phyloP scores from a whole-genome alignment of 306 rosid species.

The Begonia peltatifolia region DNA sequence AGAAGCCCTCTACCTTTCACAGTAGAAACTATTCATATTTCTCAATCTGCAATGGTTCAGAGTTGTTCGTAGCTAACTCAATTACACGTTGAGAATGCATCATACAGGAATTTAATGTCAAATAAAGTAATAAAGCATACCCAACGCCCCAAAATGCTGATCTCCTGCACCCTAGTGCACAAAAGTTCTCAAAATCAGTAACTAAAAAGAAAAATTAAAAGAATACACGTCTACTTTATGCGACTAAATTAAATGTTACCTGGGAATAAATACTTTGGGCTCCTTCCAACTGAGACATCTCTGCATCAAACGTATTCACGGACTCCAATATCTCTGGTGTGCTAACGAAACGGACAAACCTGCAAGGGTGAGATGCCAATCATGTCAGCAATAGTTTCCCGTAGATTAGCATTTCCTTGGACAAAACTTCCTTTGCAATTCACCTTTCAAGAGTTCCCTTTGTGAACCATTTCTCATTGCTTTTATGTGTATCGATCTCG shows the following conservation, averaged over 20 bases:
- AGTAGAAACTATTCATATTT: neutral
- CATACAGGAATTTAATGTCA: neutral
- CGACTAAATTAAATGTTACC: constrained; percentile 22
- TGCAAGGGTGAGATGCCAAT: constrained; percentile 11
- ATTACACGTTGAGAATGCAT: neutral
- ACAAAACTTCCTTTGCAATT: neutral
- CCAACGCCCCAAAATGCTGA: constrained; percentile 43
- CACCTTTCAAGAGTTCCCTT: constrained; percentile 95
- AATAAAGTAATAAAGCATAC: constrained; percentile 27
- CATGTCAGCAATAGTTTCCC: neutral
- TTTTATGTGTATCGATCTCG: constrained; percentile 44
- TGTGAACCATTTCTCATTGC: constrained; percentile 73
- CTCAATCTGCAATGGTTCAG: no score
- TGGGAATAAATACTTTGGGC: constrained; percentile 73
- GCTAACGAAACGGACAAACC: constrained; percentile 89
- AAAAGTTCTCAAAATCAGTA: constrained; percentile 16
- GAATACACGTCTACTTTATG: neutral
- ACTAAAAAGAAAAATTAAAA: constrained; percentile 4
- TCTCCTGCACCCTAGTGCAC: constrained; percentile 61
- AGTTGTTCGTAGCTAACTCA: neutral
- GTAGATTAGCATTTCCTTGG: neutral
- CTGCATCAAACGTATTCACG: constrained; percentile 72
- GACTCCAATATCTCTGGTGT: constrained; percentile 78
- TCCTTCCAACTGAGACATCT: constrained; percentile 89
- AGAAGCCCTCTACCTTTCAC: neutral